phyloP scores from a whole-genome alignment of 2,329 filamentous ascomycete genomes.

The Nemania sp. region DNA sequence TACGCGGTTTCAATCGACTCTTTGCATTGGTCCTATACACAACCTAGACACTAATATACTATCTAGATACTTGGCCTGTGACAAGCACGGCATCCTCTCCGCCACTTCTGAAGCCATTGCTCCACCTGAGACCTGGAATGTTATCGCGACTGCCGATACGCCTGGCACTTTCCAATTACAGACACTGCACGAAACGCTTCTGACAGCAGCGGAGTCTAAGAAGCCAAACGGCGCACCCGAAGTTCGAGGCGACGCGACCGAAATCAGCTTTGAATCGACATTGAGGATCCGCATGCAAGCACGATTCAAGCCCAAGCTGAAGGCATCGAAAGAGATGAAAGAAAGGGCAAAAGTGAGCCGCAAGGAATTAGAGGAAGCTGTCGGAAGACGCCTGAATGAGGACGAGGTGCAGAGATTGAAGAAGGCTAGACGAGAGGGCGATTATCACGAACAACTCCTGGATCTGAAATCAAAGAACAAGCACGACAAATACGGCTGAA shows the following conservation, averaged over 20 bases:
- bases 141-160: slow-evolving; percentile 73
- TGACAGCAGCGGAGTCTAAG: slow-evolving; percentile 70
- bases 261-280: slow-evolving; percentile 75
- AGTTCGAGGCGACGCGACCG: slow-evolving; percentile 80
- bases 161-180: slow-evolving; percentile 80
- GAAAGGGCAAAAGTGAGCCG: slow-evolving; percentile 86
- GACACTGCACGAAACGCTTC: slow-evolving; percentile 76
- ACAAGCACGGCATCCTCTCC: slow-evolving; percentile 82
- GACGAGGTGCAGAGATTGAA: slow-evolving; percentile 88
- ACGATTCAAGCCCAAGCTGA: slow-evolving; percentile 86
- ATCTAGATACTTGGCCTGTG: slow-evolving; percentile 82
- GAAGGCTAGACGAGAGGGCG: slow-evolving; percentile 83
- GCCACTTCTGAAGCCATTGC: slow-evolving; percentile 86
- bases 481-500: slow-evolving; percentile 82
- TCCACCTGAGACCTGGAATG: slow-evolving; percentile 82
- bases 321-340: slow-evolving; percentile 84
- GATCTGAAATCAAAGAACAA: slow-evolving; percentile 92
- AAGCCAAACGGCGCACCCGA: slow-evolving; percentile 67
- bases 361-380: slow-evolving; percentile 84
- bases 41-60: slow-evolving; percentile 29
- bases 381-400: slow-evolving; percentile 80
- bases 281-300: slow-evolving; percentile 93
- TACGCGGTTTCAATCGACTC: slow-evolving; percentile 55
- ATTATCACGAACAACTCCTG: slow-evolving; percentile 88
- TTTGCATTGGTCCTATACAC: not conserved